Evolutionary conservation across 1,284 basidiomycete species (phyloP), one percentile per base, ranked within the genome.

Genomic region (Takashimella tepidaria): DNA sequence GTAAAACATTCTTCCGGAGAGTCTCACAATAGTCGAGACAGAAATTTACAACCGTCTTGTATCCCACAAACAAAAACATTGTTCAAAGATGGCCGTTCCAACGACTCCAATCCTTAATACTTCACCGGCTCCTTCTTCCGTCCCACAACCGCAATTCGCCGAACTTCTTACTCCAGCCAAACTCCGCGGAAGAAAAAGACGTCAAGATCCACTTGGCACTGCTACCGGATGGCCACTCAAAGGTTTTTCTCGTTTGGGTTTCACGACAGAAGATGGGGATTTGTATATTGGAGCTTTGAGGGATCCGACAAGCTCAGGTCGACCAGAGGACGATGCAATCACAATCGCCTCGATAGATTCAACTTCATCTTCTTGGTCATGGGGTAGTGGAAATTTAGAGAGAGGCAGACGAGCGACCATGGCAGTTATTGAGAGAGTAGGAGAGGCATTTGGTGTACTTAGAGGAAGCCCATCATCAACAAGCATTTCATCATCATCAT

Each of bases 351-450:
- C 31, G 31, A 37, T 16, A 37, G 31, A 37, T 37, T 37, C 31
- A 8, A 37, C 31, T 8, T 59, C 57, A 20, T 51, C 44, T 8
- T 50, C 51, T 5, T 70, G 69, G 60, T 67, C 63, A 0, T 73
- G 67, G 53, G 61, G 58, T 1, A 68, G 66, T 6, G 70, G 67
- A 2, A 60, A 67, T 51, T 52, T 72, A 13, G 65, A 69, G 37
- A 54, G 67, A 22, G 70, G 69, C 4, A 54, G 69, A 42, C 59
- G 65, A 26, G 60, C 62, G 19, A 69, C 67, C 0, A 58, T 66
- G 48, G 73, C 69, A 1, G 70, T 68, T 1, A 66, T 74, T n/a
- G 72, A 63, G 4, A 57, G 66, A 19, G 57, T 76, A 22, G 73
- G 74, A 41, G 72, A 73, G 47, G 67, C 65, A 13, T 55, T 76